Base-by-base conservation (phyloP, 177 flowering plant species). In the Telopea speciosissima region DNA sequence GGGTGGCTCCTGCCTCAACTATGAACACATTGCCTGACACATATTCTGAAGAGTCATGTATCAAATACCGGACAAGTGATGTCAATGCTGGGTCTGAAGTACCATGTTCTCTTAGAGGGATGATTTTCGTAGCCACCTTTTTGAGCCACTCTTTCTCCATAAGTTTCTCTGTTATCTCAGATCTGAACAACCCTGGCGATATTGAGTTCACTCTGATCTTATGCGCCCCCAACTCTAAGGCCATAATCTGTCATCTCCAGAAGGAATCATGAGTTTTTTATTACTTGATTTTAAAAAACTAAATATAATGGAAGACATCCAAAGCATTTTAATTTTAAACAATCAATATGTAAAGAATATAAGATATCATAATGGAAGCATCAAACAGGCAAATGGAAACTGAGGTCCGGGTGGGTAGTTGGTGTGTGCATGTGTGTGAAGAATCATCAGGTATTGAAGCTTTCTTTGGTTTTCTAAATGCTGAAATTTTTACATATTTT, bases 151-250 rank as follows among this genome's bases (percentile, higher is more conserved):
- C 31, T 59, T 76, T 71, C 71, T 76, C 19, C 75, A 72, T 62
- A 9, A 72, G 69, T 4, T 14, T n/a, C 26, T 62, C 71, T 17
- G 72, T 76, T 65, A 76, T 76, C 44, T 71, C 72, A 58, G 75
- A 75, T 22, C 56, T 75, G 74, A 75, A 71, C 21, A 71, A 16
- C 23, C 74, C 78, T 24, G 78, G 78, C 19, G 63, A 31, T 56
- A 75, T 71, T 1, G 71, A 49, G 33, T 75, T 75, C 62, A 71
- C 74, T 52, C 72, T 54, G 22, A 71, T 71, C 9, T 67, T 71
- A 26, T 31, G 22, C 23, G 3, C 28, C 13, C 77, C 77, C 24
- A 75, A 24, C 70, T 70, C 74, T 45, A 75, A 28, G 9, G 74
- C 73, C 77, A 70, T 65, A 13, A 45, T 62, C 77, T 75, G 74